Evolutionary conservation across 2,329 filamentous ascomycete species (phyloP).

Genomic region (Nothophaeocryptopus gaeumannii): DNA sequence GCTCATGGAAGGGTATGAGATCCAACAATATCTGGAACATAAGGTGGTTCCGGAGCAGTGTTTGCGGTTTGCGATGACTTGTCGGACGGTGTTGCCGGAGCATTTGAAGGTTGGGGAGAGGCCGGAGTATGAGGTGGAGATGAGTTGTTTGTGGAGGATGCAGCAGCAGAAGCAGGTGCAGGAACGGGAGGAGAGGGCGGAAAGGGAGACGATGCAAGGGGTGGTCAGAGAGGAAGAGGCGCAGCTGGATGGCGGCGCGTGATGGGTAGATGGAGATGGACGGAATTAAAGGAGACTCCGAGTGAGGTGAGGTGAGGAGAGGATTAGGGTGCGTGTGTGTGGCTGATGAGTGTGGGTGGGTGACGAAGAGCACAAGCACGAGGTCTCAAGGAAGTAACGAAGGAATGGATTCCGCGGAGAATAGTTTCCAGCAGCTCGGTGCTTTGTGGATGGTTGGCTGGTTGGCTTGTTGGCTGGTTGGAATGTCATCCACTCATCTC

Average conservation of each 20-base stretch:
- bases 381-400: no score
- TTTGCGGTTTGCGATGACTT: conserved; percentile 58
- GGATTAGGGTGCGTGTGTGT: no score
- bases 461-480: no score
- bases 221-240: neutral
- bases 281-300: neutral
- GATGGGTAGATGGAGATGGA: neutral
- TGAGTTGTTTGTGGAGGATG: conserved; percentile 18
- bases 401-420: no score
- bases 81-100: conserved; percentile 50
- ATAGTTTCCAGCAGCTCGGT: no score
- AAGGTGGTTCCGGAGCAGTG: conserved; percentile 51
- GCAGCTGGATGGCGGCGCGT: neutral
- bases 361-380: no score
- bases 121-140: conserved; percentile 38
- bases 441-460: no score
- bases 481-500: no score
- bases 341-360: no score
- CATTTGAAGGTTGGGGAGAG: conserved; percentile 41
- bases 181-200: neutral
- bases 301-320: no score
- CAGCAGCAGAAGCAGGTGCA: conserved; percentile 3
- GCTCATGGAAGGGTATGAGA: conserved; percentile 59
- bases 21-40: conserved; percentile 63
- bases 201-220: neutral